phyloP scores from a whole-genome alignment of 176 grass and related monocot species.

The Zoysia japonica region DNA sequence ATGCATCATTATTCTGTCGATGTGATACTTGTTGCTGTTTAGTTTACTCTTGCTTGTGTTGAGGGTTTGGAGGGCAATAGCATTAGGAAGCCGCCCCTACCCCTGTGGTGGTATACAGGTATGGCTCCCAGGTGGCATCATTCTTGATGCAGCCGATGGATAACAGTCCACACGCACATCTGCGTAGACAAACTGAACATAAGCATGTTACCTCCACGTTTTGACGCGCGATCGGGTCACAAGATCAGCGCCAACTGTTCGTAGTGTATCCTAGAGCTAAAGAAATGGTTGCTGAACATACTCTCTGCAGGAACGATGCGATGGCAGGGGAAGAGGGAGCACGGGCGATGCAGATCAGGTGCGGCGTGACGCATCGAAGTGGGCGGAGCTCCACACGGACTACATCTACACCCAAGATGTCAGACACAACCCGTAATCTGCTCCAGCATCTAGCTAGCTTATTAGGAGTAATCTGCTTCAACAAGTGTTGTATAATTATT shows the following conservation, averaged over 20 bases:
- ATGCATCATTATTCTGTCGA: neutral
- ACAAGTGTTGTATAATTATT: neutral
- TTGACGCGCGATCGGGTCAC: neutral
- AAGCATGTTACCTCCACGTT: neutral
- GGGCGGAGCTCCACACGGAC: constrained; percentile 55
- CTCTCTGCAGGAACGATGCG: constrained; percentile 36
- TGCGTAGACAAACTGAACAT: no score
- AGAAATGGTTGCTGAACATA: neutral
- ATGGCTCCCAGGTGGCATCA: neutral
- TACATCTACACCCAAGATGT: constrained; percentile 61
- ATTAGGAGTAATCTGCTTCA: neutral
- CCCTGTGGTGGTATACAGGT: neutral
- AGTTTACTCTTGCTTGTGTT: neutral
- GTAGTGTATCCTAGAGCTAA: neutral
- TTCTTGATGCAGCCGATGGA: constrained; percentile 18
- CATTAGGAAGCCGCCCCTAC: neutral
- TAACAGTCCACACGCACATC: neutral
- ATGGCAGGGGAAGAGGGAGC: neutral
- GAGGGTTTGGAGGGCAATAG: constrained; percentile 1
- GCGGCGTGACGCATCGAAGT: constrained; percentile 20
- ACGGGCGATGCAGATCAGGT: neutral
- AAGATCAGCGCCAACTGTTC: neutral
- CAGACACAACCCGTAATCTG: constrained; percentile 39
- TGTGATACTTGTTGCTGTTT: neutral
- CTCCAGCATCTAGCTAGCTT: neutral